A percentile compares a stretch with the other conserved stretches of the same genome.
Conservation (phyloP, 768 basidiomycete genomes). For the Trametopsis cervina region DNA sequence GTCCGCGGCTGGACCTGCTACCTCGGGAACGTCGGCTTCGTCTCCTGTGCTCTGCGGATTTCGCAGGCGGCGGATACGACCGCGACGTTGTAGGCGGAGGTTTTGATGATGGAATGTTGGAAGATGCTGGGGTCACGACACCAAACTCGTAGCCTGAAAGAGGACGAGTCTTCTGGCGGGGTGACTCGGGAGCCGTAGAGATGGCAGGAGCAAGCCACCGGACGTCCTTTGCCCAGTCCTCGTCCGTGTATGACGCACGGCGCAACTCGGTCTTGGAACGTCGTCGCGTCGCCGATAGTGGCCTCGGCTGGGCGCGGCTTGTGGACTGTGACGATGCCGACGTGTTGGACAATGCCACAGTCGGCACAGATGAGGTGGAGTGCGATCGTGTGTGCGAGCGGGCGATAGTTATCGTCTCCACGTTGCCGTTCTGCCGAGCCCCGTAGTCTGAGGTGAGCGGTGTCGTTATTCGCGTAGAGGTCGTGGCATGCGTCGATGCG, state of each 20-base stretch:
- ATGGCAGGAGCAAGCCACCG: constrained; percentile 46
- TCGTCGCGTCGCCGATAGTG: constrained; percentile 7
- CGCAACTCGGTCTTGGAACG: constrained; percentile 15
- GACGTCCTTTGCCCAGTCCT: constrained; percentile 65
- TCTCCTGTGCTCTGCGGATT: constrained; percentile 15
- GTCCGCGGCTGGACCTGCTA: constrained; percentile 17
- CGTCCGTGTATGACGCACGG: constrained; percentile 35
- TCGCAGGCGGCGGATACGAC: constrained; percentile 11
- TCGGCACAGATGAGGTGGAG: background rate
- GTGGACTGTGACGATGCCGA: constrained; percentile 8
- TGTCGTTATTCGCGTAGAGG: constrained; percentile 31
- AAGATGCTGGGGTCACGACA: constrained; percentile 1
- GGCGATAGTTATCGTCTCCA: constrained; percentile 18
- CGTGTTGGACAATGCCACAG: constrained; percentile 2
- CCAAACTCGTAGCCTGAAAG: background rate
- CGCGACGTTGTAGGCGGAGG: background rate
- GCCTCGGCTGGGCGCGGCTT: constrained; percentile 8
- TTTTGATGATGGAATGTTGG: constrained; percentile 1
- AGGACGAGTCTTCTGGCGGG: constrained; percentile 2
- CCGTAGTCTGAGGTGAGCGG: constrained; percentile 19
- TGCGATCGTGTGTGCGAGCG: constrained; percentile 13
- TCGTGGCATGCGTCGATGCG: constrained; percentile 32
- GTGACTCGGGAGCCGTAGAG: constrained; percentile 14
- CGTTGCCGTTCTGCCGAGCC: background rate
- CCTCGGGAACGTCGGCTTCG: constrained; percentile 12